phyloP scores from a whole-genome alignment of 2,329 filamentous ascomycete species.

The Salinomyces thailandicus region DNA sequence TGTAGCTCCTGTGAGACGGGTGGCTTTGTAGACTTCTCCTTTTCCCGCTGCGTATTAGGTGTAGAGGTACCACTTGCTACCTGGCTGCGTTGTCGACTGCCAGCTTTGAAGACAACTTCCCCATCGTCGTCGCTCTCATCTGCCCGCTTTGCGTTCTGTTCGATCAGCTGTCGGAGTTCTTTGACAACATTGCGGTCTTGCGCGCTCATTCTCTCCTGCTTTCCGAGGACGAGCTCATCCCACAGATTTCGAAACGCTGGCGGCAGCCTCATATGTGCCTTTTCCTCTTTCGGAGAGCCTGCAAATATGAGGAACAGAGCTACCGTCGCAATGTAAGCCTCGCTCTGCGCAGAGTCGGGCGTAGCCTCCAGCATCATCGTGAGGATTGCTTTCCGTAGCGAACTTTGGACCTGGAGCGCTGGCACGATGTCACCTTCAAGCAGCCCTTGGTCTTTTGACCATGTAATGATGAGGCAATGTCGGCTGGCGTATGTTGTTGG shows the following conservation, averaged over 20 bases:
- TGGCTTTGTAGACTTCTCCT: not conserved
- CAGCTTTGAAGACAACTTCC: slow-evolving; percentile 60
- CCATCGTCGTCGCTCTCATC: slow-evolving; percentile 43
- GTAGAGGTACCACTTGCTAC: slow-evolving; percentile 24
- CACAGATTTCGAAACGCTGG: slow-evolving; percentile 77
- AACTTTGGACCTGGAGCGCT: slow-evolving; percentile 36
- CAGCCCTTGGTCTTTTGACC: slow-evolving; percentile 62
- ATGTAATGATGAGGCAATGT: slow-evolving; percentile 62
- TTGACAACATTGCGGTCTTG: slow-evolving; percentile 59
- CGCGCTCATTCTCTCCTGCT: slow-evolving; percentile 59
- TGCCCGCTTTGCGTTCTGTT: slow-evolving; percentile 44
- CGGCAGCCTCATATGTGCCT: slow-evolving; percentile 67
- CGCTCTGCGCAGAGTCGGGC: slow-evolving; percentile 68
- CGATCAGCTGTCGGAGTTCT: slow-evolving; percentile 58
- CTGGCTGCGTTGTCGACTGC: slow-evolving; percentile 48
- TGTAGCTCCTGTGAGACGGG: slow-evolving; percentile 32
- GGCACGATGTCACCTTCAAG: slow-evolving; percentile 33
- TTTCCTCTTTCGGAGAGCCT: slow-evolving; percentile 72
- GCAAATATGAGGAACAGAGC: slow-evolving; percentile 75
- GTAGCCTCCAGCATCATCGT: slow-evolving; percentile 68
- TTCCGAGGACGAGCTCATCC: slow-evolving; percentile 61
- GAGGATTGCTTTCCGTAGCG: slow-evolving; percentile 44
- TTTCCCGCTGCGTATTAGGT: slow-evolving; percentile 16
- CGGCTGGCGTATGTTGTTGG: slow-evolving; percentile 64
- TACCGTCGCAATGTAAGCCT: slow-evolving; percentile 71